A percentile compares a stretch with the other conserved stretches of the same genome.
Evolutionary conservation across 2,329 filamentous ascomycete species (phyloP).

Genomic region (Dothideomycetidae sp.): DNA sequence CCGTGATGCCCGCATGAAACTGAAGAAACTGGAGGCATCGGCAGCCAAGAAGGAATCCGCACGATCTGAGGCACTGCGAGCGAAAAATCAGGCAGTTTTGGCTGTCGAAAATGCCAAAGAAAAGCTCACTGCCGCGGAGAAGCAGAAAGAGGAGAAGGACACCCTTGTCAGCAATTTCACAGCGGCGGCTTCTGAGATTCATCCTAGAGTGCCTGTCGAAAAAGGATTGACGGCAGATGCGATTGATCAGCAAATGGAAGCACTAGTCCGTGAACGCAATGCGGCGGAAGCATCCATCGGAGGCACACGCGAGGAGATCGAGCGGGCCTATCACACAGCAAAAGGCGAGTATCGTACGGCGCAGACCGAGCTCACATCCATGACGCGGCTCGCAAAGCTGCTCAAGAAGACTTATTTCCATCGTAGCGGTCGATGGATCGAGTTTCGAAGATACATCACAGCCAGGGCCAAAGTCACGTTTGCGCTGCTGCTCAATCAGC

Average conservation of each 20-base stretch:
- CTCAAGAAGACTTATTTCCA: conserved; percentile 48
- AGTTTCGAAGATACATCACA: conserved; percentile 74
- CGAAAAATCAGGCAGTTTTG: conserved; percentile 29
- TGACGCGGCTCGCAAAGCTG: conserved; percentile 25
- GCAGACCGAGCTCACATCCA: conserved; percentile 13
- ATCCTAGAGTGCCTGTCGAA: conserved; percentile 17
- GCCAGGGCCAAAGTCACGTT: conserved; percentile 77
- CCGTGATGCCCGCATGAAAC: conserved; percentile 13
- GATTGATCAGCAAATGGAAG: conserved; percentile 21
- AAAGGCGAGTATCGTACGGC: conserved; percentile 17
- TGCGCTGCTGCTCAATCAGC: conserved; percentile 73
- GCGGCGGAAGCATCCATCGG: conserved; percentile 14
- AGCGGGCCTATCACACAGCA: conserved; percentile 17
- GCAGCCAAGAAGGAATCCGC: conserved; percentile 20
- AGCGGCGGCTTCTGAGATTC: conserved; percentile 14
- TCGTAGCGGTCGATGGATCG: conserved; percentile 61
- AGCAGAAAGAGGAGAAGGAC: conserved; percentile 19
- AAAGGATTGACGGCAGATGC: conserved; percentile 20
- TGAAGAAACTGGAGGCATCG: conserved; percentile 21
- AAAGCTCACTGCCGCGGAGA: conserved; percentile 18
- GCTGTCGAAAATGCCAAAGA: conserved; percentile 22
- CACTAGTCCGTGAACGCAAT: conserved; percentile 13
- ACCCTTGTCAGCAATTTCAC: conserved; percentile 17
- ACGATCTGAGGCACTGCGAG: conserved; percentile 24
- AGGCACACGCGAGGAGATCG: conserved; percentile 20